Conservation (phyloP, 441 rosid genomes). For the Gossypium davidsonii region DNA sequence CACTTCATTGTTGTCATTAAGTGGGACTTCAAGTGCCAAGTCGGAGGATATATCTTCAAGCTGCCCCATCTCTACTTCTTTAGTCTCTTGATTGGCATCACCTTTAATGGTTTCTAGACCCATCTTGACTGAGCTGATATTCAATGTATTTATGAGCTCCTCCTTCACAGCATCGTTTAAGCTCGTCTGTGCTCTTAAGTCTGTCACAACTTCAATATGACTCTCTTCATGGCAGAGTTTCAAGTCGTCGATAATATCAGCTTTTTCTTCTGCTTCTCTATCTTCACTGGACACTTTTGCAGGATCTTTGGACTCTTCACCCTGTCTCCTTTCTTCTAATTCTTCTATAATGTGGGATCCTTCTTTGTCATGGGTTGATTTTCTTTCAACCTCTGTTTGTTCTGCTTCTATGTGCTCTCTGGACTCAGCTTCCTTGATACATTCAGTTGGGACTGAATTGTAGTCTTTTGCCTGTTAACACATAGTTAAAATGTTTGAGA, state of each 20-base stretch:
- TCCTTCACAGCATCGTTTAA: not conserved
- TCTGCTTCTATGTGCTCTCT: slow-evolving; percentile 22
- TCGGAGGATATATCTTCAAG: not conserved
- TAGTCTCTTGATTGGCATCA: not conserved
- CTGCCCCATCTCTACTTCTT: not conserved
- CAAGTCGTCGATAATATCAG: not conserved
- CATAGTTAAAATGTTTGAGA: not conserved
- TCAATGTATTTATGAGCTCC: not conserved
- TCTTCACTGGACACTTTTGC: not conserved
- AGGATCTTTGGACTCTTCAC: slow-evolving; percentile 1
- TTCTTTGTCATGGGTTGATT: slow-evolving; percentile 17
- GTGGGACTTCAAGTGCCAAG: not conserved
- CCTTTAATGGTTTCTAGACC: not conserved
- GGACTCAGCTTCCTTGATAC: not conserved
- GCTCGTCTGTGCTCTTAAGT: slow-evolving; percentile 13
- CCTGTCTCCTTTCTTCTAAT: slow-evolving; percentile 14
- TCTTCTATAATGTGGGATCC: not conserved
- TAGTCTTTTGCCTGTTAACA: slow-evolving; percentile 31
- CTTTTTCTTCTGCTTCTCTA: slow-evolving; percentile 18
- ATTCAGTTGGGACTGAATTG: not conserved
- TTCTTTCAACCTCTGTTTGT: slow-evolving; percentile 8
- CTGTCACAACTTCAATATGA: slow-evolving; percentile 1
- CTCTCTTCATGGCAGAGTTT: not conserved
- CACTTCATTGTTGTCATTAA: not conserved
- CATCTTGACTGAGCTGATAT: not conserved